Evolutionary conservation across 2,329 filamentous ascomycete species (phyloP).

Genomic region (Cytospora piceicola): DNA sequence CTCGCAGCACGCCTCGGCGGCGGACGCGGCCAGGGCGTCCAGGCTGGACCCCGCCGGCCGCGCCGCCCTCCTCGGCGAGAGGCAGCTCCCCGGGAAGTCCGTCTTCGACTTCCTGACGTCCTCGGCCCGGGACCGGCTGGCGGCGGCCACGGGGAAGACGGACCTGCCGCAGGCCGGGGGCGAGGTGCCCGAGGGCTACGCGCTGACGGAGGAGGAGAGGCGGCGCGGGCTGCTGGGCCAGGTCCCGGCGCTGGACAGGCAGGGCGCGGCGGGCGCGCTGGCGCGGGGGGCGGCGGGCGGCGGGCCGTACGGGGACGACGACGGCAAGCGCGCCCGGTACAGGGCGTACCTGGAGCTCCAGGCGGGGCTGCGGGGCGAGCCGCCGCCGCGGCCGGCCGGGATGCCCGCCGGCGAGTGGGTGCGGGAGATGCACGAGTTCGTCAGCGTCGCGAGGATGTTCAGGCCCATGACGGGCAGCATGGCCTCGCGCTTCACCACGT

Average conservation of each 20-base stretch:
- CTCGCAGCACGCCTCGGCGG: conserved; percentile 63
- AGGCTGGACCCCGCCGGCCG: conserved; percentile 75
- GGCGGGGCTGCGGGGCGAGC: conserved; percentile 64
- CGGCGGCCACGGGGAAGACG: conserved; percentile 71
- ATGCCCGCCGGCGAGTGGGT: conserved; percentile 73
- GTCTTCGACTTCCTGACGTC: conserved; percentile 91
- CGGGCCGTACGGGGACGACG: conserved; percentile 82
- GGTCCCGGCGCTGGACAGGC: conserved; percentile 67
- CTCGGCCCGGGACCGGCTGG: conserved; percentile 76
- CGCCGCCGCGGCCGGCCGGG: conserved; percentile 33
- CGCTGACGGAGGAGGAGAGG: conserved; percentile 65
- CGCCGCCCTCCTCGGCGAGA: conserved; percentile 80
- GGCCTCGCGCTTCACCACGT: conserved; percentile 88
- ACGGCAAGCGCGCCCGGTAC: conserved; percentile 79
- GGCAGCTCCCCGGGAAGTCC: conserved; percentile 83
- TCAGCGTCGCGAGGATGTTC: conserved; percentile 71
- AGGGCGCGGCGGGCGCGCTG: conserved; percentile 70
- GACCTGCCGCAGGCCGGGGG: conserved; percentile 78
- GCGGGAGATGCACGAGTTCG: conserved; percentile 78
- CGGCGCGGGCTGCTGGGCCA: conserved; percentile 60
- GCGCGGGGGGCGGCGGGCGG: conserved; percentile 67
- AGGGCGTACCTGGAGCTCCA: conserved; percentile 78
- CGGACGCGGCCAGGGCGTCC: conserved; percentile 78
- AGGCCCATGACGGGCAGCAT: conserved; percentile 90
- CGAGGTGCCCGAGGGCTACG: conserved; percentile 70